Percentiles rank a stretch among this genome's conserved stretches.
These are phyloP conservation scores for Hirschioporus abietinus DNA, from an alignment of 768 basidiomycete species.

Conservation along the genomic window DNA sequence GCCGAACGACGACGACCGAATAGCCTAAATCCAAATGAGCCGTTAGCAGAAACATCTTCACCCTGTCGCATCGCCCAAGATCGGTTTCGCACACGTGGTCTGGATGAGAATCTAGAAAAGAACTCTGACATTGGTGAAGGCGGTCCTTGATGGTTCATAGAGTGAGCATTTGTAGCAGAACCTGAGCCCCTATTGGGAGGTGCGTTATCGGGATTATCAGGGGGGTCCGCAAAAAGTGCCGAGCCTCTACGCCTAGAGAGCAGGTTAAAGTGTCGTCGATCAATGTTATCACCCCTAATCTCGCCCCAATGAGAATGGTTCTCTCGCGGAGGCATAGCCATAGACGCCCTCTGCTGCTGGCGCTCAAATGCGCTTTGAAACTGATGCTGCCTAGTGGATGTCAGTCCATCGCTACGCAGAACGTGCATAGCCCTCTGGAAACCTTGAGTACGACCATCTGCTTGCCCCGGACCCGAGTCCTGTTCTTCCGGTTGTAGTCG, in stretches of 20 bases:
- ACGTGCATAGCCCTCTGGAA: constrained; percentile 28
- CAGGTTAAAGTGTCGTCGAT: constrained; percentile 11
- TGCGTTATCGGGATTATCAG: neutral
- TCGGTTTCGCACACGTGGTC: neutral
- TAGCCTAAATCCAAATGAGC: constrained; percentile 5
- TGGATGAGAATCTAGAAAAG: neutral
- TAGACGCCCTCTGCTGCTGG: constrained; percentile 20
- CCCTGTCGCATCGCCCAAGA: neutral
- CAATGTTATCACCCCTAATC: constrained; percentile 10
- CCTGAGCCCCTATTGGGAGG: neutral
- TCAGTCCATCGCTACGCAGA: constrained; percentile 27
- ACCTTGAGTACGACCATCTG: constrained; percentile 13
- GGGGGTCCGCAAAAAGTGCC: constrained; percentile 48
- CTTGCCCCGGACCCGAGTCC: too few relatives aligned
- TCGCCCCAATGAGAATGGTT: constrained; percentile 17
- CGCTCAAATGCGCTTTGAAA: constrained; percentile 18
- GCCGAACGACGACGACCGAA: constrained; percentile 15
- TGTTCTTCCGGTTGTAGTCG: neutral
- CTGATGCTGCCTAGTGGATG: constrained; percentile 26
- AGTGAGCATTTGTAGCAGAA: neutral
- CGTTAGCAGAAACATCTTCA: constrained; percentile 10
- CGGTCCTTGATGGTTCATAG: neutral
- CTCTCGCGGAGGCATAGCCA: constrained; percentile 8
- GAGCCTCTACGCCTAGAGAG: constrained; percentile 23
- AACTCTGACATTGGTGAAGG: neutral